Percentiles rank a stretch among this genome's conserved stretches.
phyloP scores from a whole-genome alignment of 2,329 filamentous ascomycete genomes.

The Madurella mycetomatis region DNA sequence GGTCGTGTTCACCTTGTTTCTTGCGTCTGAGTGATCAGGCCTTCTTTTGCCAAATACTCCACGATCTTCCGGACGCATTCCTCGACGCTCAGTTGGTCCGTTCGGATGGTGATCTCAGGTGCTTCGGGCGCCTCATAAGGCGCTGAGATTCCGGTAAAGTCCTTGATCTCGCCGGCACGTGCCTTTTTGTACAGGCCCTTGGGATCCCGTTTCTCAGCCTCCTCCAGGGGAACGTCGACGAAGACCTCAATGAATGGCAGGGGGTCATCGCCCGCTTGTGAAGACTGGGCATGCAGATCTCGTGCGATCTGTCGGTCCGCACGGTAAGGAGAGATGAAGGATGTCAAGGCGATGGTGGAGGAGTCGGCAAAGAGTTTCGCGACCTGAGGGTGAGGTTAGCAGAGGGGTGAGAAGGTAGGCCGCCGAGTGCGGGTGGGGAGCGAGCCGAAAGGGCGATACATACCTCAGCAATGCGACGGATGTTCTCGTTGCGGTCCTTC shows the following conservation, averaged over 20 bases:
- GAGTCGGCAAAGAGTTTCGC: slow-evolving; percentile 95
- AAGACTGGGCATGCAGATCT: slow-evolving; percentile 64
- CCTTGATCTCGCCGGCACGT: slow-evolving; percentile 85
- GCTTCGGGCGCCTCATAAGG: slow-evolving; percentile 88
- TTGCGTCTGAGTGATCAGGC: slow-evolving; percentile 44
- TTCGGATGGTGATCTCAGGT: slow-evolving; percentile 83
- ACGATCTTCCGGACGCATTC: slow-evolving; percentile 85
- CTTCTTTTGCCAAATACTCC: slow-evolving; percentile 68
- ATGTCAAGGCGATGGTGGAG: slow-evolving; percentile 82
- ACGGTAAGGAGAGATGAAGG: slow-evolving; percentile 93
- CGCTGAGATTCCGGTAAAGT: slow-evolving; percentile 93
- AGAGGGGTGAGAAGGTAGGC: neutral
- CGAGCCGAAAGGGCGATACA: slow-evolving; percentile 2
- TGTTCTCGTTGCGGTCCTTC: slow-evolving; percentile 94
- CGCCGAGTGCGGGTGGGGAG: neutral
- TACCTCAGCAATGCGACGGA: slow-evolving; percentile 85
- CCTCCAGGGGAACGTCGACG: slow-evolving; percentile 85
- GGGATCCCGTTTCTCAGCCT: slow-evolving; percentile 90
- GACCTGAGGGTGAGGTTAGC: slow-evolving; percentile 47
- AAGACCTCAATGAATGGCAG: slow-evolving; percentile 92
- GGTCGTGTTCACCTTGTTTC: slow-evolving; percentile 21
- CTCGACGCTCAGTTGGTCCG: slow-evolving; percentile 76
- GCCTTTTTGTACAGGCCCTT: slow-evolving; percentile 99
- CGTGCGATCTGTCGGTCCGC: slow-evolving; percentile 81
- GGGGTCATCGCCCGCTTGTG: slow-evolving; percentile 56